phyloP scores from a whole-genome alignment of 306 rosid species.

The Pyrus betulifolia region DNA sequence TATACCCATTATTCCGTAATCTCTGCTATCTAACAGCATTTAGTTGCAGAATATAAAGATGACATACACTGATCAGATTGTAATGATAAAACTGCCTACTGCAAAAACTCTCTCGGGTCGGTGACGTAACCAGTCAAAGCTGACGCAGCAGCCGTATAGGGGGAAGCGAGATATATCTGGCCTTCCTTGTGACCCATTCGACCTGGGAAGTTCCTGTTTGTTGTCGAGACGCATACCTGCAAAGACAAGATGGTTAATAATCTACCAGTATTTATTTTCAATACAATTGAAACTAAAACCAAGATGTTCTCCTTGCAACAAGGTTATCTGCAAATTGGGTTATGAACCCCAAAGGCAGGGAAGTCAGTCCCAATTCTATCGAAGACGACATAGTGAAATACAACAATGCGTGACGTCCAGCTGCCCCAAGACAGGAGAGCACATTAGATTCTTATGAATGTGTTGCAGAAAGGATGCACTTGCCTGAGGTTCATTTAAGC shows the following conservation, averaged over 20 bases:
- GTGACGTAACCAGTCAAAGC: conserved; percentile 93
- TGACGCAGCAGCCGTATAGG: conserved; percentile 94
- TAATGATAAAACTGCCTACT: conserved; percentile 17
- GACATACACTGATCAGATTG: not conserved
- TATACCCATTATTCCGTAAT: not conserved
- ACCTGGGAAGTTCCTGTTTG: conserved; percentile 93
- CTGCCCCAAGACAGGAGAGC: not conserved
- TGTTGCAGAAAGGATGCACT: conserved; percentile 16
- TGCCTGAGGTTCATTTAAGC: conserved; percentile 80
- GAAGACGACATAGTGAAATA: not conserved
- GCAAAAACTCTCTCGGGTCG: conserved; percentile 93
- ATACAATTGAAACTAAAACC: not conserved
- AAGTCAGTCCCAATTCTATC: not conserved
- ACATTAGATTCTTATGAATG: not conserved
- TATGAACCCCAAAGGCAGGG: not conserved
- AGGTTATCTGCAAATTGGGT: not conserved
- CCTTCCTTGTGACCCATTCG: conserved; percentile 99
- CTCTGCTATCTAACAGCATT: not conserved
- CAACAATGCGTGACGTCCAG: not conserved
- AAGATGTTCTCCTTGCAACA: not conserved
- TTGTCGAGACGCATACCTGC: conserved; percentile 86
- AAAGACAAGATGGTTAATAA: not conserved
- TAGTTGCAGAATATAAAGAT: not conserved
- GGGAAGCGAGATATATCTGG: conserved; percentile 83
- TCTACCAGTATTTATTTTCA: not conserved